Conservation (phyloP, 2,329 filamentous ascomycete genomes). For the Microsporum ferrugineum region DNA sequence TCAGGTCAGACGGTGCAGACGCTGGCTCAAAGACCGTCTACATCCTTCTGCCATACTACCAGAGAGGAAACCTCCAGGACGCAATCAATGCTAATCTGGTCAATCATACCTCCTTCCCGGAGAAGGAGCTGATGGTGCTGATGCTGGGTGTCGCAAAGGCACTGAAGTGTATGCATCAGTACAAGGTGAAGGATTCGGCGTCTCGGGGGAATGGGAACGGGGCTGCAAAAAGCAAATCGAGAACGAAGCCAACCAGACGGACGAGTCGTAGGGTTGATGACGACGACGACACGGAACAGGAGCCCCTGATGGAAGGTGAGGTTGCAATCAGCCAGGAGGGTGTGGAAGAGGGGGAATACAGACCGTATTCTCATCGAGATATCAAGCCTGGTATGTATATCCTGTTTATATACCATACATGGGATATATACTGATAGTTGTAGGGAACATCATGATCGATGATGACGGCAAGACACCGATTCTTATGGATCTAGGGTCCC, state of each 20-base stretch:
- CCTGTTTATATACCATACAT: neutral
- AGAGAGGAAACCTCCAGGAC: conserved; percentile 89
- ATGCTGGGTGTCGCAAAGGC: conserved; percentile 88
- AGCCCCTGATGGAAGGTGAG: conserved; percentile 73
- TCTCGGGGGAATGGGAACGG: conserved; percentile 28
- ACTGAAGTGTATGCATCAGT: conserved; percentile 82
- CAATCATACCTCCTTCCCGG: conserved; percentile 83
- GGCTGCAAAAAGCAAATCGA: conserved; percentile 21
- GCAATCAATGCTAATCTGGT: conserved; percentile 97
- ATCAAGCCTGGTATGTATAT: conserved; percentile 76
- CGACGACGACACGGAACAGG: conserved; percentile 63
- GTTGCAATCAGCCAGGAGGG: conserved; percentile 56
- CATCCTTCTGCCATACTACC: conserved; percentile 89
- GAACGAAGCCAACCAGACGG: conserved; percentile 30
- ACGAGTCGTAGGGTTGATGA: conserved; percentile 39
- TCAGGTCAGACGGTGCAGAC: conserved; percentile 45
- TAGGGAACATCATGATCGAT: conserved; percentile 93
- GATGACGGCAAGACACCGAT: conserved; percentile 81
- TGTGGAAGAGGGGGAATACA: conserved; percentile 53
- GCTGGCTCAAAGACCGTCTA: conserved; percentile 83
- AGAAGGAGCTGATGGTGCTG: conserved; percentile 73
- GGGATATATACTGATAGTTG: neutral
- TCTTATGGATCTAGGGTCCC: conserved; percentile 91
- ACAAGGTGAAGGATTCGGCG: conserved; percentile 51
- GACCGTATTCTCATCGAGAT: conserved; percentile 87